A percentile compares a stretch with the other conserved stretches of the same genome.
Conservation (phyloP, 768 basidiomycete genomes). For the Epithele typhae region DNA sequence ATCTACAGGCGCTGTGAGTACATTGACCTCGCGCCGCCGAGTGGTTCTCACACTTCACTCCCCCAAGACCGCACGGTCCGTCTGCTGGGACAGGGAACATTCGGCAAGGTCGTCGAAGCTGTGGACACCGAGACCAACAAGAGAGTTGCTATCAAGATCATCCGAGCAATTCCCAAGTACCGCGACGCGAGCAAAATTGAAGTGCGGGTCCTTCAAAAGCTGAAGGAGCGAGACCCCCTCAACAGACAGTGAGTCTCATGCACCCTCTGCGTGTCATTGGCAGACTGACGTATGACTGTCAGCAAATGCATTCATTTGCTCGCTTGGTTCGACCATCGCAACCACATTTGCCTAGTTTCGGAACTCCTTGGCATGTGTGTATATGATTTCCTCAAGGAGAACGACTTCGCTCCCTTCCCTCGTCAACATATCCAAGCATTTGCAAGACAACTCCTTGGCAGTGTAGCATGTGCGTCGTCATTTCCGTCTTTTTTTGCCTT, state of each 20-base stretch:
- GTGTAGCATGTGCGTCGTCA: conserved; percentile 80
- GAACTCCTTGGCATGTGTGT: conserved; percentile 96
- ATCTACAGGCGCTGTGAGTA: conserved; percentile 79
- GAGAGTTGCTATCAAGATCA: conserved; percentile 96
- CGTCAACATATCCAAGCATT: conserved; percentile 96
- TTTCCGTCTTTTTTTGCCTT: conserved; percentile 3
- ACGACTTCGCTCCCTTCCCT: conserved; percentile 94
- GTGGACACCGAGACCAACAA: conserved; percentile 70
- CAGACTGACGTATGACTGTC: conserved; percentile 3
- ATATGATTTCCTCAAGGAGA: conserved; percentile 98
- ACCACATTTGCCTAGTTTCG: conserved; percentile 96
- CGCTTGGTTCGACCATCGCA: conserved; percentile 93
- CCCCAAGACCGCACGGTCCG: conserved; percentile 82
- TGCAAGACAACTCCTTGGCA: conserved; percentile 85
- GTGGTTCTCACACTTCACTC: not conserved
- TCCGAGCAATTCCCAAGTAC: conserved; percentile 97
- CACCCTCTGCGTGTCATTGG: conserved; percentile 13
- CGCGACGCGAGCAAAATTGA: conserved; percentile 99
- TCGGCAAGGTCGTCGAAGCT: conserved; percentile 97
- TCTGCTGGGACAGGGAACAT: conserved; percentile 94
- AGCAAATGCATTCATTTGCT: conserved; percentile 98
- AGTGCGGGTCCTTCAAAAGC: conserved; percentile 87
- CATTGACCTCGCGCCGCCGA: not conserved
- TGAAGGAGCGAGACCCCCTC: conserved; percentile 82
- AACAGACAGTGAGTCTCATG: conserved; percentile 74